Percentiles rank a stretch among this genome's conserved stretches.
Evolutionary conservation across 75 land plant species (phyloP).

Genomic region (Azolla pinnata): DNA sequence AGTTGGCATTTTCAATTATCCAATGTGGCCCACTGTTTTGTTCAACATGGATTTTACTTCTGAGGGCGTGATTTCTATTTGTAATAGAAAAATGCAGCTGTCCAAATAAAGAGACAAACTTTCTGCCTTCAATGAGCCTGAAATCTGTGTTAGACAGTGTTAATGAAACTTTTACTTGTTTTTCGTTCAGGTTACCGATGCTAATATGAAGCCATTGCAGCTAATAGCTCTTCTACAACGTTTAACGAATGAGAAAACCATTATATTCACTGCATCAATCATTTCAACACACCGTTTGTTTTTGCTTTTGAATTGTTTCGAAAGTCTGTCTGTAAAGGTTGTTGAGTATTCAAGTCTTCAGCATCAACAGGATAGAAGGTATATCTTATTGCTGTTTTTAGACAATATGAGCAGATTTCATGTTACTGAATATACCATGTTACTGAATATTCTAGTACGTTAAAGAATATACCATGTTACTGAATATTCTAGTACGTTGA

Average conservation of each 20-base stretch:
- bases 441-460: no score
- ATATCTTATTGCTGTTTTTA: slow-evolving; percentile 1
- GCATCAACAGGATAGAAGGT: slow-evolving; percentile 72
- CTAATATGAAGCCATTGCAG: slow-evolving; percentile 55
- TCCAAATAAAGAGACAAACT: background rate
- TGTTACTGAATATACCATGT: no score
- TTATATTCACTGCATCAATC: slow-evolving; percentile 85
- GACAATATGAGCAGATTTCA: background rate
- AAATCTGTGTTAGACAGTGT: background rate
- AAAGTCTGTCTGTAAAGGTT: slow-evolving; percentile 33
- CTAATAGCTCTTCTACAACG: slow-evolving; percentile 56
- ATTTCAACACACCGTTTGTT: slow-evolving; percentile 58
- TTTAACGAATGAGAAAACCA: slow-evolving; percentile 51
- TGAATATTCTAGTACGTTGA: no score
- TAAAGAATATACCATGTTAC: no score
- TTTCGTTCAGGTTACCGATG: slow-evolving; percentile 49
- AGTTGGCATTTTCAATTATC: no score
- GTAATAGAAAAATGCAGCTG: background rate
- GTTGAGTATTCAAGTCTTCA: slow-evolving; percentile 78
- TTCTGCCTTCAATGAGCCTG: background rate
- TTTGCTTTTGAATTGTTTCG: slow-evolving; percentile 50
- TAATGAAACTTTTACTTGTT: background rate
- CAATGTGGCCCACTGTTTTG: no score
- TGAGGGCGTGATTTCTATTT: no score
- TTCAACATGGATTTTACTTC: no score